Base-by-base conservation (phyloP, 768 basidiomycete genomes). In the Obba rivulosa region DNA sequence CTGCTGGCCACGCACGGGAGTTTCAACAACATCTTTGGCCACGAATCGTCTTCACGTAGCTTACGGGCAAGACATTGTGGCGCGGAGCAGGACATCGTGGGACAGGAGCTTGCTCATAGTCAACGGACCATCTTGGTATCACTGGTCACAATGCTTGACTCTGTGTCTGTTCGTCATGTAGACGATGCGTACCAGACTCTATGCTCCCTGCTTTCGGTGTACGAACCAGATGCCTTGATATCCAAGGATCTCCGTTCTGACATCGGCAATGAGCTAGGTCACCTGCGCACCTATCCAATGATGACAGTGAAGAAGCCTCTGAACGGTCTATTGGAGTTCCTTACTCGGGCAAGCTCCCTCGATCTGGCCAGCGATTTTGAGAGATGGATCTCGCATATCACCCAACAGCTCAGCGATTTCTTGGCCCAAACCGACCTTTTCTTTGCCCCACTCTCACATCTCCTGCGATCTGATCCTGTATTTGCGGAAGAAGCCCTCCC, bases 401-500 rank as follows among this genome's bases (percentile, higher is more conserved):
- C 85, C 1, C 71, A 68, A 0, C 63, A 85, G 16, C 62, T 93
- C 24, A 74, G 75, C 48, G 78, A 83, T 41, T 62, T 78, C 17
- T 68, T 92, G n/a, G 72, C 80, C 14, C 56, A 56, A 7, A 61
- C 61, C 18, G 80, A 81, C 56, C 54, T 68, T 0, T 87, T 92
- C 63, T 96, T 83, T 57, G 78, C 76, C 8, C 84, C 86, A 43
- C 69, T 96, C 1, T 65, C 68, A 0, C 66, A 77, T 1, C 76
- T 93, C 21, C 63, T 94, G 18, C 62, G 69, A 36, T 66, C 69
- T 2, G 78, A 85, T 49, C 53, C 72, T 3, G 55, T 60, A 4
- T 85, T 93, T 50, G 82, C 89, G 0, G 76, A 81, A 50, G 69
- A 81, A 46, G 64, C 86, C 14, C 69, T 95, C 5, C 91, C 94